These are phyloP conservation scores for Cicer arietinum DNA, from an alignment of 306 rosid species.

Conservation along the genomic window DNA sequence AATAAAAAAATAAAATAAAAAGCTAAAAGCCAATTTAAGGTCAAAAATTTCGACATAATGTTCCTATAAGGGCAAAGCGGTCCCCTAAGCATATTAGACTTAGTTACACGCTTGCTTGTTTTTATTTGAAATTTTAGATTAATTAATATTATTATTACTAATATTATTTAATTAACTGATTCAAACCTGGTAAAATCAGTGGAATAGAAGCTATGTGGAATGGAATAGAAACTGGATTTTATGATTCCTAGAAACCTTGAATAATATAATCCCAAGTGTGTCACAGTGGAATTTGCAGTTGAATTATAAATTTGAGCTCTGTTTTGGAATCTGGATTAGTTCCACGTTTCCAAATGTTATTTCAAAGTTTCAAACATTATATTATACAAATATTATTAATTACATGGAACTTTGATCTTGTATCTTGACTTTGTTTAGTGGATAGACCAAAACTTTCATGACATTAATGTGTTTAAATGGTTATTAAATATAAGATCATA, in stretches of 20 bases:
- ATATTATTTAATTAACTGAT: conserved; percentile 29
- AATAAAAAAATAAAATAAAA: not conserved
- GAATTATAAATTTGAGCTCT: conserved; percentile 40
- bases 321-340: conserved; percentile 74
- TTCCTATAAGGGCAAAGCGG: conserved; percentile 51
- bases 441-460: conserved; percentile 51
- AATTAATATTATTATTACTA: not conserved
- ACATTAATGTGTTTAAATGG: conserved; percentile 51
- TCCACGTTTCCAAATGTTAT: conserved; percentile 68
- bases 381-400: conserved; percentile 35
- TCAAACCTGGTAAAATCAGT: conserved; percentile 75
- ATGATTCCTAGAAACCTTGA: conserved; percentile 68
- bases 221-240: conserved; percentile 99
- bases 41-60: conserved; percentile 16
- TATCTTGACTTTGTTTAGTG: conserved; percentile 54
- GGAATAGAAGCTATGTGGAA: conserved; percentile 99
- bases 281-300: conserved; percentile 50
- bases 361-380: conserved; percentile 59
- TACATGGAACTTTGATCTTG: conserved; percentile 55
- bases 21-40: conserved; percentile 8
- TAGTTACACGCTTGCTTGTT: conserved; percentile 57
- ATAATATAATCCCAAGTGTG: conserved; percentile 50
- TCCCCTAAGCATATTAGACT: conserved; percentile 54
- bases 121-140: conserved; percentile 49
- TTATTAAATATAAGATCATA: conserved; percentile 44